Base-by-base conservation (phyloP, 2,329 filamentous ascomycete genomes). In the Talaromyces sp. region DNA sequence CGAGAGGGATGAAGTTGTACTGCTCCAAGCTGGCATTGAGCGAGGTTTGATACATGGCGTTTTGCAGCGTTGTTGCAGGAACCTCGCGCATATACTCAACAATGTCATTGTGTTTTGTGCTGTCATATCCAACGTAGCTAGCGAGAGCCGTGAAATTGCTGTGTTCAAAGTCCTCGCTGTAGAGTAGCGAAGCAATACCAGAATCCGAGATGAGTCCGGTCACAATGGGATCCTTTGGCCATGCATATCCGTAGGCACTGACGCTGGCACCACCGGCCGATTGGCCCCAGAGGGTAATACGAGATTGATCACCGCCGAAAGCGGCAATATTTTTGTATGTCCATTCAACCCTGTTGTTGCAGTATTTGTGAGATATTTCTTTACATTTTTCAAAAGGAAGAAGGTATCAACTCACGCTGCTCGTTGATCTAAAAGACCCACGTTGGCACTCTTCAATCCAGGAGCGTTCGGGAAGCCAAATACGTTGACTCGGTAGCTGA, bases 121-220 rank as follows among this genome's bases (percentile, higher is more conserved):
- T 57, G 39, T 60, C 61, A 55, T 71, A 72, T 33, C 69, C 69
- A 19, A 72, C 30, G 17, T 64, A 57, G 7, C 61, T 58, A 8
- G 70, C 70, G 10, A 72, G 68, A 55, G 69, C 70, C 11, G 66
- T 69, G 59, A 72, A 72, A 55, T 68, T 68, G 15, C 65, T 65
- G 11, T 68, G 59, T 1, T 55, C 52, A 28, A 57, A 51, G 32
- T 68, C 65, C 11, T 62, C 33, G 13, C 63, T 61, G 2, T 58
- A 30, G 22, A 49, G 0, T 10, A 58, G 42, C 13, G 58, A 17
- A n/a, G 63, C 42, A 17, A 55, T 57, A 3, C 67, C 69, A 1
- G 67, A 69, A 52, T 71, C 56, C n/a, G 60, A 54, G 36, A 66
- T 63, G 30, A 61, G 57, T 10, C 64, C 63, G 11, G 57, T 57